A percentile compares a stretch with the other conserved stretches of the same genome.
phyloP scores from a whole-genome alignment of 2,329 filamentous ascomycete species.

The Exserohilum turcica region DNA sequence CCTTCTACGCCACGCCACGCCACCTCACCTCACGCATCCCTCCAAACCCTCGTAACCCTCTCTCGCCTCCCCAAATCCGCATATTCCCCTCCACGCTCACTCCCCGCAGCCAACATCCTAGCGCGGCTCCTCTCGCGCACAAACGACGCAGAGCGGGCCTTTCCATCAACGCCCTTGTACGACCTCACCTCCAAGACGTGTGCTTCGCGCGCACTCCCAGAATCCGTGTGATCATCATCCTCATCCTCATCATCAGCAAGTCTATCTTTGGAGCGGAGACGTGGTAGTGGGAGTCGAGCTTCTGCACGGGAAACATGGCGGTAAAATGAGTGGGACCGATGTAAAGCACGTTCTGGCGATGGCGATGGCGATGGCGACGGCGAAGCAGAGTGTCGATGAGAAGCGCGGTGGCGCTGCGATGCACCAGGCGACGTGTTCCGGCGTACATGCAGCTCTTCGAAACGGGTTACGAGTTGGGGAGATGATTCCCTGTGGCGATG shows the following conservation, averaged over 20 bases:
- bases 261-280: too few species aligned
- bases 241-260: too few species aligned
- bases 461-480: conserved; percentile 7
- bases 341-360: background rate
- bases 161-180: conserved; percentile 39
- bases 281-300: conserved; percentile 6
- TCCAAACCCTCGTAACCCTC: conserved; percentile 12
- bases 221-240: conserved; percentile 29
- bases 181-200: conserved; percentile 25
- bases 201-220: conserved; percentile 27
- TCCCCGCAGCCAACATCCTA: conserved; percentile 18
- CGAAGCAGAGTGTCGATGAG: background rate
- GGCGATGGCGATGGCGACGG: conserved; percentile 10
- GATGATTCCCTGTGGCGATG: conserved; percentile 24
- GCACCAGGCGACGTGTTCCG: conserved; percentile 17
- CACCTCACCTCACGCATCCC: conserved; percentile 10
- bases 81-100: conserved; percentile 13
- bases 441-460: conserved; percentile 20
- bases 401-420: conserved; percentile 1
- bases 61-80: background rate
- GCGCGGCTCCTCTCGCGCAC: conserved; percentile 30
- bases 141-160: conserved; percentile 33
- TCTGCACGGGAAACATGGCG: conserved; percentile 20
- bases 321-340: conserved; percentile 3
- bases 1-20: too few species aligned